Base-by-base conservation (phyloP, 768 basidiomycete genomes). In the Cantharellus cinnabarinus region DNA sequence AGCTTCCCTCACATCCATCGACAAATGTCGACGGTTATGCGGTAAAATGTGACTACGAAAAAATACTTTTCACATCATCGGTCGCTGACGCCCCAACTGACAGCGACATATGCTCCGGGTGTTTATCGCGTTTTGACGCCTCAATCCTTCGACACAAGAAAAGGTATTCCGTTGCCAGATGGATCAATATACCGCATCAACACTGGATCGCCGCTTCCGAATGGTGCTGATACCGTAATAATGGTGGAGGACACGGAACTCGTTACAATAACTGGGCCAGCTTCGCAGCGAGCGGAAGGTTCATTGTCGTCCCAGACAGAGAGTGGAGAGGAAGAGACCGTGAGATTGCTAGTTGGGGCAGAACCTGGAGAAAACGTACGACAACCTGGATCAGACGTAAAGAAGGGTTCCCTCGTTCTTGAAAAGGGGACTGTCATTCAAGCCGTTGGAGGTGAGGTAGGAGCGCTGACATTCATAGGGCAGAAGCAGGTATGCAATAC, bases 211-310 rank as follows among this genome's bases (percentile, higher is more conserved):
- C 85, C 87, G 0, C 71, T 94, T 2, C 89, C 89, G 2, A 67
- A 70, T 0, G 88, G 85, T 3, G 69, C 82, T 4, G 82, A 91
- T 66, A 72, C 86, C 0, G 82, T 90, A 2, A 81, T 94, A 68
- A 93, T 91, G 89, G 89, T 94, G 20, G 89, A 94, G 70, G 89
- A 93, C 67, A 93, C 89, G 0, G 77, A 78, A 59, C 74, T 94
- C 4, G 38, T 7, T 10, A 48, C 44, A 10, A 48, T 48, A 48
- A 48, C 44, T 29, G 44, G 10, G 29, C 10, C 44, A 0, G 29
- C 29, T 0, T 10, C 44, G 10, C 44, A 48, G 29, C 10, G 10
- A 10, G 44, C 1, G 44, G 29, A 10, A 29, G 10, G 29, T 10
- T 48, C 44, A 10, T 29, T 10, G n/a, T 78, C 79, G 2, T 76